Conservation (phyloP, 1,139 yeast genomes). For the Candida tropicalis region DNA sequence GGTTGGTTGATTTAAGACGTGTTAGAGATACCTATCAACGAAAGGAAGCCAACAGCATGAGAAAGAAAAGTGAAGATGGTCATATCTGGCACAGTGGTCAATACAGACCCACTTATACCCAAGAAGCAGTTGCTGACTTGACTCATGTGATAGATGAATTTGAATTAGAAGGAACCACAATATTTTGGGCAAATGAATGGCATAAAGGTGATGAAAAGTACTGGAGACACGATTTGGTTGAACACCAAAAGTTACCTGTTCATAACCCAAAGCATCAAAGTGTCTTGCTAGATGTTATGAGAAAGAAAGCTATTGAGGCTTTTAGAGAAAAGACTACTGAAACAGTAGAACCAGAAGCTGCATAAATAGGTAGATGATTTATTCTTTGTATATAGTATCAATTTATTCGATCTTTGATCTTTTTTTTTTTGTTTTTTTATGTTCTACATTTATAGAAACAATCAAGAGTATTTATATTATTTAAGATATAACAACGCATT, state of each 20-base stretch:
- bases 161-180: constrained; percentile 48
- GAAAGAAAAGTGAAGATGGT: constrained; percentile 76
- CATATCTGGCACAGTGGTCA: constrained; percentile 86
- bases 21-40: constrained; percentile 65
- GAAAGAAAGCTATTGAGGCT: constrained; percentile 42
- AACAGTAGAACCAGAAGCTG: constrained; percentile 3
- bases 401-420: no score
- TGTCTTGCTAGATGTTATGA: constrained; percentile 61
- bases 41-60: constrained; percentile 64
- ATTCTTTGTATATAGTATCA: constrained; percentile 3
- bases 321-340: constrained; percentile 27
- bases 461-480: no score
- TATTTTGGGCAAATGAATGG: constrained; percentile 87
- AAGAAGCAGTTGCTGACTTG: constrained; percentile 90
- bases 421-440: neutral
- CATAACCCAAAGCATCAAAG: constrained; percentile 67
- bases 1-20: constrained; percentile 71
- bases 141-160: constrained; percentile 70
- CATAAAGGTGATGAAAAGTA: constrained; percentile 73
- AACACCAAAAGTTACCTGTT: constrained; percentile 61
- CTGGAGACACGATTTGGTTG: constrained; percentile 61
- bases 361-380: neutral
- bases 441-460: no score
- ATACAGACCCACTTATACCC: constrained; percentile 86
- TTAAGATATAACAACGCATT: no score